These are phyloP conservation scores for Ailanthus altissimus DNA, from an alignment of 345 rosid species.

Conservation along the genomic window DNA sequence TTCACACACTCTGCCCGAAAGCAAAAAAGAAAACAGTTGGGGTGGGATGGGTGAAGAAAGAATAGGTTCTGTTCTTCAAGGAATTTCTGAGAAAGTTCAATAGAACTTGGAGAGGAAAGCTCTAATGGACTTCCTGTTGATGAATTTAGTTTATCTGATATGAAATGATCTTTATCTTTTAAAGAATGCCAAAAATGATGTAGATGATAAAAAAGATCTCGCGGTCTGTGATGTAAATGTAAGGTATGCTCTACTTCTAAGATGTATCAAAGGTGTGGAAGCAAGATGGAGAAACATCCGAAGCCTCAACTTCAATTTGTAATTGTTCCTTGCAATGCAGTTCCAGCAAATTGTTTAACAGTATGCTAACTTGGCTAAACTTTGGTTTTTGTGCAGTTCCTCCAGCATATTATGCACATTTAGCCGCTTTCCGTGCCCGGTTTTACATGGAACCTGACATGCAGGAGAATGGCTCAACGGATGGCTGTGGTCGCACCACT, in stretches of 20 bases:
- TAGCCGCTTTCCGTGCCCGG: conserved; percentile 97
- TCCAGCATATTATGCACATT: conserved; percentile 95
- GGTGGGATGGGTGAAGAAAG: too few relatives aligned
- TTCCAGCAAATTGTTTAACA: neutral
- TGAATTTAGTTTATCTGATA: neutral
- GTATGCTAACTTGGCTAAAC: neutral
- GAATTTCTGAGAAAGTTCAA: neutral
- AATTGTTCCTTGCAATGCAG: neutral
- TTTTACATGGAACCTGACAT: conserved; percentile 92
- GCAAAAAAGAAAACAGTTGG: neutral
- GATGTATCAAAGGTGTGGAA: neutral
- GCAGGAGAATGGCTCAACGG: conserved; percentile 70
- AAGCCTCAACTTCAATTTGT: too few relatives aligned
- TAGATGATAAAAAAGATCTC: neutral
- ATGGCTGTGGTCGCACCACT: conserved; percentile 34
- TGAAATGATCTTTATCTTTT: neutral
- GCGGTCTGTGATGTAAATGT: too few relatives aligned
- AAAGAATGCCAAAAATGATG: neutral
- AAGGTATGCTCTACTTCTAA: neutral
- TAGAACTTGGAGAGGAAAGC: neutral
- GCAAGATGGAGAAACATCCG: neutral
- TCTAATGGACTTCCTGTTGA: neutral
- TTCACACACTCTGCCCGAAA: neutral
- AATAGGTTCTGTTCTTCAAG: too few relatives aligned
- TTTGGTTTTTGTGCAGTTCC: conserved; percentile 61